Evolutionary conservation across 2,329 filamentous ascomycete species (phyloP).

Genomic region (Didymella pomorum): DNA sequence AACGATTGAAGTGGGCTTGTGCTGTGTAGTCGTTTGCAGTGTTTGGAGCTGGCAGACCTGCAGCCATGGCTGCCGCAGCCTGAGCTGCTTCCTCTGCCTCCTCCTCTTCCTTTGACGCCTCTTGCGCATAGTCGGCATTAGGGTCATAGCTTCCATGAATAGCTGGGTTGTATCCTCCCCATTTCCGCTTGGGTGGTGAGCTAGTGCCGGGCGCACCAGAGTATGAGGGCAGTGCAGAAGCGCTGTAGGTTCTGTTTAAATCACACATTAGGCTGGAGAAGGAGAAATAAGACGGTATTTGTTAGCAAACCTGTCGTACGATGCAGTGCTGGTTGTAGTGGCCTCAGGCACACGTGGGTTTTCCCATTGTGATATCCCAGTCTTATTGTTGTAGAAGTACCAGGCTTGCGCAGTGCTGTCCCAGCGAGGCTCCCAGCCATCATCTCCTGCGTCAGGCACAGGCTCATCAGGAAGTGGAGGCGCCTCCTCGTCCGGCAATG

Average conservation of each 20-base stretch:
- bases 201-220: conserved; percentile 45
- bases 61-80: conserved; percentile 38
- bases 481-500: conserved; percentile 41
- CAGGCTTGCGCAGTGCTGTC: conserved; percentile 72
- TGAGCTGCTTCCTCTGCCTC: conserved; percentile 39
- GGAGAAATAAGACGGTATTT: conserved; percentile 38
- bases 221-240: conserved; percentile 41
- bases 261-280: conserved; percentile 45
- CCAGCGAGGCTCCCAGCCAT: conserved; percentile 85
- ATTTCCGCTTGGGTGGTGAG: conserved; percentile 51
- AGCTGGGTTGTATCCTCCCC: conserved; percentile 89
- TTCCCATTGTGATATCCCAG: conserved; percentile 77
- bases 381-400: conserved; percentile 87
- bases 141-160: conserved; percentile 98
- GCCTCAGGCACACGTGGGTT: conserved; percentile 76
- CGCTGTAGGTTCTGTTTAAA: conserved; percentile 34
- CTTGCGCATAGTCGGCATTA: conserved; percentile 85
- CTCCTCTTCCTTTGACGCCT: conserved; percentile 53
- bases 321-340: conserved; percentile 32
- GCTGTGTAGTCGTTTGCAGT: conserved; percentile 65
- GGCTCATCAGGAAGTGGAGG: conserved; percentile 61
- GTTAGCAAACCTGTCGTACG: conserved; percentile 51
- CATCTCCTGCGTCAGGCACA: conserved; percentile 56
- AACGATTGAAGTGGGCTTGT: conserved; percentile 85
- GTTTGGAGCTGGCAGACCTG: conserved; percentile 30